phyloP scores from a whole-genome alignment of 805 yeast genomes.

The Suhomyces sp. region DNA sequence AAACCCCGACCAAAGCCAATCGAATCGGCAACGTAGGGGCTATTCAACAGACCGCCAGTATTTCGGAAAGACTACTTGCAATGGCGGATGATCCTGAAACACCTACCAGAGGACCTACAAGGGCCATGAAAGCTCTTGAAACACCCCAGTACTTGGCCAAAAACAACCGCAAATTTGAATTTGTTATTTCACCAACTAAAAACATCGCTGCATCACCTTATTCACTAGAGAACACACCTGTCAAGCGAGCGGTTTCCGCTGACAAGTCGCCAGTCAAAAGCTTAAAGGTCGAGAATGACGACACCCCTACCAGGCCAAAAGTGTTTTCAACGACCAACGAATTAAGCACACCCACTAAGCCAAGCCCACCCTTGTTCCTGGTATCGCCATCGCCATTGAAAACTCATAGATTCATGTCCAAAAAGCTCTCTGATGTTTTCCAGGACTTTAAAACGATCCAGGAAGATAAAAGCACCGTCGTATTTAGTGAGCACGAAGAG shows the following conservation, averaged over 20 bases:
- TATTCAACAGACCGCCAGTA: neutral
- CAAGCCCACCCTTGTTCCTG: constrained; percentile 20
- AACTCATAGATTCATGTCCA: constrained; percentile 27
- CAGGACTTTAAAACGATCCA: constrained; percentile 42
- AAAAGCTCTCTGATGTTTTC: constrained; percentile 44
- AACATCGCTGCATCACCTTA: neutral
- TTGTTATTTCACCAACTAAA: constrained; percentile 3
- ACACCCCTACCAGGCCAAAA: neutral
- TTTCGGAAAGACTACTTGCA: constrained; percentile 6
- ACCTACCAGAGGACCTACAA: neutral
- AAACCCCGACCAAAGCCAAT: constrained; percentile 33
- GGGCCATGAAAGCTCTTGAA: constrained; percentile 5
- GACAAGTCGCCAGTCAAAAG: neutral
- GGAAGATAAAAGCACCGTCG: constrained; percentile 11
- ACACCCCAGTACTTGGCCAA: constrained; percentile 26
- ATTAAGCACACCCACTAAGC: constrained; percentile 9
- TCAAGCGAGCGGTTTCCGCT: neutral
- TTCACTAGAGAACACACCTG: neutral
- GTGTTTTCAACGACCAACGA: neutral
- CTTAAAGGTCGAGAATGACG: neutral
- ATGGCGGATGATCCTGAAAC: neutral
- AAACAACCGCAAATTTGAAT: constrained; percentile 14
- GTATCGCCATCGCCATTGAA: constrained; percentile 49
- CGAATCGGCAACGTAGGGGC: neutral
- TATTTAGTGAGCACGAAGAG: constrained; percentile 6